These are phyloP conservation scores for Angomonas deanei DNA, from an alignment of 208 protist genomes.

Conservation along the genomic window DNA sequence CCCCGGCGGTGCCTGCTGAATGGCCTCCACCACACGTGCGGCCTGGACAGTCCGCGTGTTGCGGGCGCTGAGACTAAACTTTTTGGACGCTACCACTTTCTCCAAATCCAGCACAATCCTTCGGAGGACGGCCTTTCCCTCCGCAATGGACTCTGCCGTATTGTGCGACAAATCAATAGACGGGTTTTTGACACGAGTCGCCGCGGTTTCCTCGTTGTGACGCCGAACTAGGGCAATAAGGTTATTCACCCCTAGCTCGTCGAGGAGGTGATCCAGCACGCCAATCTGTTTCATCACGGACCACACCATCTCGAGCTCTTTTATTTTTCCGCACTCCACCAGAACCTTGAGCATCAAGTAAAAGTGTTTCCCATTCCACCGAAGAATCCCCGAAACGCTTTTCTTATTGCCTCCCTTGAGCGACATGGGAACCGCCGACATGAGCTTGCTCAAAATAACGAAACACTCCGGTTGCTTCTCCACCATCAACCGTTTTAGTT, in stretches of 20 bases:
- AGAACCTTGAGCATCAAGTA: slow-evolving; percentile 66
- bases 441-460: slow-evolving; percentile 22
- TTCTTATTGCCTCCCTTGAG: too few relatives aligned
- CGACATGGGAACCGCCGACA: slow-evolving; percentile 14
- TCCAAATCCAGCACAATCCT: neutral
- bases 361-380: slow-evolving; percentile 67
- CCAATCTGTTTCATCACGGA: slow-evolving; percentile 60
- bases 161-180: neutral
- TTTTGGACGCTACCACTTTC: neutral
- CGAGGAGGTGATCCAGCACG: slow-evolving; percentile 53
- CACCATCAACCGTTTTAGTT: neutral
- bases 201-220: slow-evolving; percentile 6
- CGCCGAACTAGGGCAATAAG: slow-evolving; percentile 43
- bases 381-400: slow-evolving; percentile 40
- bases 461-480: slow-evolving; percentile 27
- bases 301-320: slow-evolving; percentile 57
- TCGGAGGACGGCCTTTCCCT: neutral
- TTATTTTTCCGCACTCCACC: slow-evolving; percentile 33
- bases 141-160: neutral
- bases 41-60: neutral
- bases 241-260: slow-evolving; percentile 44
- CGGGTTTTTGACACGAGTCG: neutral
- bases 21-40: neutral
- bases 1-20: neutral
- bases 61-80: neutral